Conservation (phyloP, 495 filamentous ascomycete genomes). For the Talaromyces trachyspermus region DNA sequence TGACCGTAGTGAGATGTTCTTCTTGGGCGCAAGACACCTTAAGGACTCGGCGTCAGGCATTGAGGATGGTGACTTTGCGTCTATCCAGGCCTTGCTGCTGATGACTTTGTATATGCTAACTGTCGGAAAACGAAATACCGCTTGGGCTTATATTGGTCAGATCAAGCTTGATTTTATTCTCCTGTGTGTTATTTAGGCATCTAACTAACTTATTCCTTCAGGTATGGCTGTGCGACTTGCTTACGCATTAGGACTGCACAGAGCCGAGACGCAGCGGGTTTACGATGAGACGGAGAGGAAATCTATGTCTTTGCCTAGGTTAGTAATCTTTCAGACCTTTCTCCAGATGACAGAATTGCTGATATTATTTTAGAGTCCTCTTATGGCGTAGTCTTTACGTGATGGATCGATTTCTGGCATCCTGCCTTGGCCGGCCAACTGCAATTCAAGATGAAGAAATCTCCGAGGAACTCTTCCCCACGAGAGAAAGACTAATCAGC, state of each 20-base stretch:
- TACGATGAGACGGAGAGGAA: slow-evolving; percentile 6
- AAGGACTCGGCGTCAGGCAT: slow-evolving; percentile 47
- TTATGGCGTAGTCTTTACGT: slow-evolving; percentile 56
- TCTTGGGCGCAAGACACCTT: slow-evolving; percentile 47
- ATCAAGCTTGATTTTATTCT: too few relatives aligned
- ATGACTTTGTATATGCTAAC: slow-evolving; percentile 55
- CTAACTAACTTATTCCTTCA: slow-evolving; percentile 15
- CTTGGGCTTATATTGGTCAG: slow-evolving; percentile 52
- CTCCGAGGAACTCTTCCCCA: slow-evolving; percentile 35
- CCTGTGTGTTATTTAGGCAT: too few relatives aligned
- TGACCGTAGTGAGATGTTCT: slow-evolving; percentile 53
- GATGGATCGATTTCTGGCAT: slow-evolving; percentile 53
- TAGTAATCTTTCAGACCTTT: slow-evolving; percentile 17
- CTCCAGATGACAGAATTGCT: slow-evolving; percentile 26
- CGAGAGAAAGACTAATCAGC: not conserved
- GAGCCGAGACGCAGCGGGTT: slow-evolving; percentile 47
- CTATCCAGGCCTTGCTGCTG: slow-evolving; percentile 51
- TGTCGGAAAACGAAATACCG: slow-evolving; percentile 49
- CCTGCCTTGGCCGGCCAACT: slow-evolving; percentile 51
- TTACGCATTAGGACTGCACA: slow-evolving; percentile 52
- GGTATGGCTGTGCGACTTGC: slow-evolving; percentile 59
- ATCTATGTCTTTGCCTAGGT: slow-evolving; percentile 6
- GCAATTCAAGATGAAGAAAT: slow-evolving; percentile 57
- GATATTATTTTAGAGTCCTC: slow-evolving; percentile 41
- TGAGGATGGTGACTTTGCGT: slow-evolving; percentile 58